Base-by-base conservation (phyloP, 345 rosid species). In the Anacardium occidentale region DNA sequence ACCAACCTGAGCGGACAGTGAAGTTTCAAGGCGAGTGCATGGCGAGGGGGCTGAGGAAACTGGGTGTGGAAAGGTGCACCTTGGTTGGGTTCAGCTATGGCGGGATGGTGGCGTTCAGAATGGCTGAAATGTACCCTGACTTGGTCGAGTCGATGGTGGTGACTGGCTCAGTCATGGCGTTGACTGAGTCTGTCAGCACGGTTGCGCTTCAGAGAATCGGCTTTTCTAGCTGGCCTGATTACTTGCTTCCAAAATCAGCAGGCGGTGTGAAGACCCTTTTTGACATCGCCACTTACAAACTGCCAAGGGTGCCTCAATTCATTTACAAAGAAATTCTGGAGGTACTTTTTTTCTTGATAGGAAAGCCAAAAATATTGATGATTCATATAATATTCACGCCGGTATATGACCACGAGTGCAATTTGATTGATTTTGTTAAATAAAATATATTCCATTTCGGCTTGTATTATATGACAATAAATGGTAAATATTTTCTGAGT, bases 1-100 rank as follows among this genome's bases (percentile, higher is more conserved):
- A 71, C 29, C 62, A 58, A 17, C 0, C 50, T 0, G 71, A 76
- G 7, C 59, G 86, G 71, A 58, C 86, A 26, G 74, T 74, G 25
- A 81, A 5, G 50, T 87, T 85, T 40, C 91, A 85, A 64, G 83
- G 82, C 0, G 80, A 83, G 66, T 85, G 83, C 66, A 56, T 80
- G 51, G 86, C 76, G 0, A 74, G 59, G 68, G 79, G 75, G 29
- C 71, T 87, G 61, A 50, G 59, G 57, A 75, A 70, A 65, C 74
- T 85, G 2, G 89, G 86, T 0, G 91, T 83, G 40, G 65, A 57
- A 50, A 71, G 42, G 61, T 85, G 87, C 60, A 82, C 62, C 0
- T 50, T 83, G 62, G 85, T 85, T 18, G 80, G 87, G 58, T 17
- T 78, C 8, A 83, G 89, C 68, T 85, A 79, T 52, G 86, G 89